Evolutionary conservation across 1,284 basidiomycete species (phyloP).

Genomic region (Cutaneotrichosporon sp.): DNA sequence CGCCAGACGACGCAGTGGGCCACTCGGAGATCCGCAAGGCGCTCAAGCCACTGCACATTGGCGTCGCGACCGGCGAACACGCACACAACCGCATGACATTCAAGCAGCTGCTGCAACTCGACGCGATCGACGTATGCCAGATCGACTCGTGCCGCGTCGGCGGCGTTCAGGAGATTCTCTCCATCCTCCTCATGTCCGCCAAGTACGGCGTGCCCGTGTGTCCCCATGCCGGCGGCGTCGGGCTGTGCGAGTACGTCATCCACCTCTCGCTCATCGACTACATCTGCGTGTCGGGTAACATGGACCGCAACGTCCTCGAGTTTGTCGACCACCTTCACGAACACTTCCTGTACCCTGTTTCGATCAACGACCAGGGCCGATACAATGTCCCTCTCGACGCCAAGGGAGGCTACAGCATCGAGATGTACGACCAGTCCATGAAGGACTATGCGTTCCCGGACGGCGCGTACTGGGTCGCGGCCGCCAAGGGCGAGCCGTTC

Average conservation of each 20-base stretch:
- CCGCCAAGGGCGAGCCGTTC: constrained; percentile 33
- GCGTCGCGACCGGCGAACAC: constrained; percentile 93
- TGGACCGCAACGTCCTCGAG: constrained; percentile 79
- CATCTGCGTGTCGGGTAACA: constrained; percentile 79
- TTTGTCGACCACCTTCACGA: constrained; percentile 74
- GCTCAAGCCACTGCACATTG: constrained; percentile 75
- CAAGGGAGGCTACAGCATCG: constrained; percentile 49
- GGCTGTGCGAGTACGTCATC: constrained; percentile 64
- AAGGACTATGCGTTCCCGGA: constrained; percentile 47
- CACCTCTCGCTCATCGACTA: constrained; percentile 72
- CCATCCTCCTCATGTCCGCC: constrained; percentile 87
- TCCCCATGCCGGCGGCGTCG: constrained; percentile 88
- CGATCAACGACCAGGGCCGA: constrained; percentile 75
- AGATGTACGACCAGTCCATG: constrained; percentile 50
- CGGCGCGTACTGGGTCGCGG: constrained; percentile 49
- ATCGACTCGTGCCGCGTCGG: constrained; percentile 91
- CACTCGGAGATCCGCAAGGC: constrained; percentile 53
- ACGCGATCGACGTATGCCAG: constrained; percentile 92
- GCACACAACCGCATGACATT: constrained; percentile 96
- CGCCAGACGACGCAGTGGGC: constrained; percentile 72
- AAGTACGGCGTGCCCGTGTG: constrained; percentile 82
- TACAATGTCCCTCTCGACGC: constrained; percentile 60
- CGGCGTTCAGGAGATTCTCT: constrained; percentile 87
- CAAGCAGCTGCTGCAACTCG: constrained; percentile 89
- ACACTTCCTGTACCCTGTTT: constrained; percentile 82